phyloP scores from a whole-genome alignment of 116 monocot species.

The Dioscorea cayenensis region DNA sequence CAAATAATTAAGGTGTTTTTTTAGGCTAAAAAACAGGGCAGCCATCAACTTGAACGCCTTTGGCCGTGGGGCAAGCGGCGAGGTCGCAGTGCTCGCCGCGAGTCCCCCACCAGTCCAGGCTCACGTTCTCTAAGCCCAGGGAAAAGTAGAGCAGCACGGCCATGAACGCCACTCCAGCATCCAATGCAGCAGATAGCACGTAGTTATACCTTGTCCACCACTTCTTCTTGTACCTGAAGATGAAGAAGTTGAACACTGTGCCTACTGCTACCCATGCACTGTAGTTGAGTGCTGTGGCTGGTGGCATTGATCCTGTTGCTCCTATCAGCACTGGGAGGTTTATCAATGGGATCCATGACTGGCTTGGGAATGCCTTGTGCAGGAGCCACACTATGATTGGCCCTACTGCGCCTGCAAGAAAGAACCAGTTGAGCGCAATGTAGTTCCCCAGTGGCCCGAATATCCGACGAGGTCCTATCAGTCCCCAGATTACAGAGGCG shows the following conservation, averaged over 20 bases:
- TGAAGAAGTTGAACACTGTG: constrained; percentile 67
- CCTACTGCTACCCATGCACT: constrained; percentile 49
- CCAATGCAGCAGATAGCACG: constrained; percentile 60
- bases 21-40: constrained; percentile 36
- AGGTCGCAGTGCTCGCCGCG: constrained; percentile 57
- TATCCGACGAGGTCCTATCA: constrained; percentile 64
- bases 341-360: constrained; percentile 63
- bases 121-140: constrained; percentile 35
- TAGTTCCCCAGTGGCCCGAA: constrained; percentile 75
- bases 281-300: constrained; percentile 71
- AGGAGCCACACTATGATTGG: constrained; percentile 61
- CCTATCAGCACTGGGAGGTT: constrained; percentile 76
- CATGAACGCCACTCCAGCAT: constrained; percentile 75
- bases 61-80: constrained; percentile 57
- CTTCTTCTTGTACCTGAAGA: constrained; percentile 57
- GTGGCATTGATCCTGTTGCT: constrained; percentile 66
- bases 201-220: constrained; percentile 93
- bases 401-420: constrained; percentile 49
- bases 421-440: constrained; percentile 65
- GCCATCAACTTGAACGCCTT: constrained; percentile 36
- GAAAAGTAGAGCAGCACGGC: constrained; percentile 64
- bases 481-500: constrained; percentile 81
- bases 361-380: constrained; percentile 47
- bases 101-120: constrained; percentile 55
- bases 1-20: too few relatives aligned